phyloP scores from a whole-genome alignment of 179 eudicot genomes.

The Beta lomatogona region DNA sequence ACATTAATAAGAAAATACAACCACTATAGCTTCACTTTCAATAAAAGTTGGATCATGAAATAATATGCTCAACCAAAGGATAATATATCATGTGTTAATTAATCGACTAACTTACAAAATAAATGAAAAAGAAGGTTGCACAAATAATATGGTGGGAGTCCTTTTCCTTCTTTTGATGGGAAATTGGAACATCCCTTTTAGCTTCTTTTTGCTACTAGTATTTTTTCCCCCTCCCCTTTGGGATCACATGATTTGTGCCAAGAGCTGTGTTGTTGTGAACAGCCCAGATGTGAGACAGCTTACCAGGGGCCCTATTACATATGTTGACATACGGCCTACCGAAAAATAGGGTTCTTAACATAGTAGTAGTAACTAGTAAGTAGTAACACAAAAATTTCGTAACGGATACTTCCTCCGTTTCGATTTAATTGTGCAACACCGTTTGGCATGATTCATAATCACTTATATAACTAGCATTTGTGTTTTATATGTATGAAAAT shows the following conservation, averaged over 20 bases:
- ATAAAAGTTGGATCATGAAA: neutral
- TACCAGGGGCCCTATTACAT: neutral
- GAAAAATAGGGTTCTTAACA: neutral
- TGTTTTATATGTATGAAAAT: no score
- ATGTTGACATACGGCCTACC: neutral
- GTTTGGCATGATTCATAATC: no score
- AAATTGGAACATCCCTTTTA: neutral
- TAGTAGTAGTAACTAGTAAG: no score
- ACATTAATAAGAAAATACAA: neutral
- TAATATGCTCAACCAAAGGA: neutral
- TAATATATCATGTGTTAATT: neutral
- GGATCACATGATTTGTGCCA: conserved; percentile 11
- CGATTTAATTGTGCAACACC: no score
- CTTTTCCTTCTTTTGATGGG: conserved; percentile 11
- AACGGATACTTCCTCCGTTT: no score
- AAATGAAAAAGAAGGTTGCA: neutral
- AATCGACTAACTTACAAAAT: neutral
- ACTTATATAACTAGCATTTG: no score
- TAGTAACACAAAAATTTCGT: no score
- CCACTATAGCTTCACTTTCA: neutral
- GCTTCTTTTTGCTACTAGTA: neutral
- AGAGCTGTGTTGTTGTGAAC: neutral
- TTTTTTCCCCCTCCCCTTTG: neutral
- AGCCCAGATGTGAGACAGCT: neutral
- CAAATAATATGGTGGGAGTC: neutral